A percentile compares a stretch with the other conserved stretches of the same genome.
These are phyloP conservation scores for Hemileccinum impolitum DNA, from an alignment of 768 basidiomycete species.

Conservation along the genomic window DNA sequence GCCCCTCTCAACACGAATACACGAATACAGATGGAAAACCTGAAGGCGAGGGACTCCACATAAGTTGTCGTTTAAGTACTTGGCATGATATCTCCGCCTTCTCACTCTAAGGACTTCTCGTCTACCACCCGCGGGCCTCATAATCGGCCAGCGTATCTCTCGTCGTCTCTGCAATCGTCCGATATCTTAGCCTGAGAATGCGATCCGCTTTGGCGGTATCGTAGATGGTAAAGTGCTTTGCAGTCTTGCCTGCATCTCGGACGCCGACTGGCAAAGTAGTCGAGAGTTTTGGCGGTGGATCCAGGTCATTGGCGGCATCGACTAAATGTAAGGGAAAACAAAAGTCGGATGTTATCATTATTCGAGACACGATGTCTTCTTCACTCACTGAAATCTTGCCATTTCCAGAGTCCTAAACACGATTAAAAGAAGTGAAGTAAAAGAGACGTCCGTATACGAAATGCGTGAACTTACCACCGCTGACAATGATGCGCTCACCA, in stretches of 20 bases:
- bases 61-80: too few species aligned
- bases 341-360: background rate
- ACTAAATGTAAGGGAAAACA: constrained; percentile 20
- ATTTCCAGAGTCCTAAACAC: constrained; percentile 23
- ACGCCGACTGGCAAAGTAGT: constrained; percentile 32
- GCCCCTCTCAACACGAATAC: too few species aligned
- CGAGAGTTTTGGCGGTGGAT: constrained; percentile 30
- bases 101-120: too few species aligned
- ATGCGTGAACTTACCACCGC: constrained; percentile 23
- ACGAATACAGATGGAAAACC: too few species aligned
- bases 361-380: background rate
- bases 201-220: constrained; percentile 36
- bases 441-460: too few species aligned
- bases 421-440: too few species aligned
- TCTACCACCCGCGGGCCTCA: constrained; percentile 41
- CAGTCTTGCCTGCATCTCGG: constrained; percentile 30
- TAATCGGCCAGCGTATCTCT: constrained; percentile 43
- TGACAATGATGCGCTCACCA: constrained; percentile 55
- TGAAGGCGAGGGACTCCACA: too few species aligned
- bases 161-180: constrained; percentile 37
- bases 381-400: constrained; percentile 31
- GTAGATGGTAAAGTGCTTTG: constrained; percentile 28
- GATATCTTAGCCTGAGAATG: constrained; percentile 42
- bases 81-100: too few species aligned
- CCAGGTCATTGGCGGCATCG: constrained; percentile 35